Conservation (phyloP, 805 yeast species). For the Cyberlindnera maclurae region DNA sequence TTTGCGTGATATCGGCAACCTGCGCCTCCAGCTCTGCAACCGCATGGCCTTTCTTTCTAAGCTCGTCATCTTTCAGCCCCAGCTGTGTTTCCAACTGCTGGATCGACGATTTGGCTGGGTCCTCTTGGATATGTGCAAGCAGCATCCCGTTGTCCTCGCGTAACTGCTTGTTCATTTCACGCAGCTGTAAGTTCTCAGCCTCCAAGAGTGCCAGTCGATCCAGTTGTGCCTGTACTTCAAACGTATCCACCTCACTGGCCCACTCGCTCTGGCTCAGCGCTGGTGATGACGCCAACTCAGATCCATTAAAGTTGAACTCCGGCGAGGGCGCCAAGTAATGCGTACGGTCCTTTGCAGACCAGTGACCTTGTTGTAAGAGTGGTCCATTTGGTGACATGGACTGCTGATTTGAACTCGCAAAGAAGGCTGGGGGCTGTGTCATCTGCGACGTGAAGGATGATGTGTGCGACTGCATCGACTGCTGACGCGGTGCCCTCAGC, state of each 20-base stretch:
- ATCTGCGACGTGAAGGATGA: not conserved
- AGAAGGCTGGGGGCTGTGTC: not conserved
- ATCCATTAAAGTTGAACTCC: not conserved
- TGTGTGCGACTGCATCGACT: constrained; percentile 4
- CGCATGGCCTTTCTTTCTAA: not conserved
- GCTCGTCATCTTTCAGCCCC: constrained; percentile 2
- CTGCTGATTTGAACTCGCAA: not conserved
- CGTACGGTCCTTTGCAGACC: constrained; percentile 1
- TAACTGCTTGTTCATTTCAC: constrained; percentile 9
- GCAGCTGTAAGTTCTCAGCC: constrained; percentile 7
- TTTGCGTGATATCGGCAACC: constrained; percentile 6
- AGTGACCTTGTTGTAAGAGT: constrained; percentile 7
- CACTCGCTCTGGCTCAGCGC: constrained; percentile 9
- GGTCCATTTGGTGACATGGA: constrained; percentile 3
- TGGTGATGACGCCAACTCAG: constrained; percentile 8
- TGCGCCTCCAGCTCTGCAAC: constrained; percentile 9
- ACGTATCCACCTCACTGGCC: constrained; percentile 2
- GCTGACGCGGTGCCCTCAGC: not conserved
- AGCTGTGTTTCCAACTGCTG: not conserved
- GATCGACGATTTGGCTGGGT: not conserved
- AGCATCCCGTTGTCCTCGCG: constrained; percentile 7
- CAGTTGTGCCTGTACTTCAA: constrained; percentile 4
- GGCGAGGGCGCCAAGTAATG: not conserved
- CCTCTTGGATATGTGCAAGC: constrained; percentile 2
- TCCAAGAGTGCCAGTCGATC: constrained; percentile 8